A percentile compares a stretch with the other conserved stretches of the same genome.
Conservation (phyloP, 257 asterid genomes). For the Cynanchum wilfordii region DNA sequence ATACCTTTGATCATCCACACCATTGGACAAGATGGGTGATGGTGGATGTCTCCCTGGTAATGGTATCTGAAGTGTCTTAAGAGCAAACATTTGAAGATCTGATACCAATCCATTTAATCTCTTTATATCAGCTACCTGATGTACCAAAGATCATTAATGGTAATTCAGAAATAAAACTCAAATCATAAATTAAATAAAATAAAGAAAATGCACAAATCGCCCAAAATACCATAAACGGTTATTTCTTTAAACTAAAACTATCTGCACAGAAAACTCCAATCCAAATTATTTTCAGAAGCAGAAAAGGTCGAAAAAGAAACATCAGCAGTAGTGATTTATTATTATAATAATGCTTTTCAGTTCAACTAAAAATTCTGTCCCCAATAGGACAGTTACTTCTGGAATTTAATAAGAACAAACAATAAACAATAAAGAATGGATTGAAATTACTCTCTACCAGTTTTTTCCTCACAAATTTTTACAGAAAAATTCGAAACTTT, state of each 20-base stretch:
- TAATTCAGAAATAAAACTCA: not conserved
- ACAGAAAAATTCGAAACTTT: not conserved
- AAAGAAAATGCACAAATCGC: not conserved
- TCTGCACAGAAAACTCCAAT: not conserved
- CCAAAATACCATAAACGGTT: not conserved
- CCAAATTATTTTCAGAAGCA: not conserved
- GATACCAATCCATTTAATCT: constrained; percentile 77
- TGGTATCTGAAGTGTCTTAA: constrained; percentile 74
- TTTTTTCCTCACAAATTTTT: not conserved
- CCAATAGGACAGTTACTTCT: not conserved
- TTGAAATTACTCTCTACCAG: not conserved
- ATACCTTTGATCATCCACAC: constrained; percentile 22
- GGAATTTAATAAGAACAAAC: not conserved
- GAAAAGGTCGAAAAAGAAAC: not conserved
- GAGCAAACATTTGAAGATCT: constrained; percentile 93
- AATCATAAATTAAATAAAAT: not conserved
- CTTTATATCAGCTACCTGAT: constrained; percentile 79
- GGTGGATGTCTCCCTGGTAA: constrained; percentile 89
- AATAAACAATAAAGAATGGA: not conserved
- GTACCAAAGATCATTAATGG: constrained; percentile 12
- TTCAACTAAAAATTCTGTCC: not conserved
- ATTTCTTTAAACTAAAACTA: not conserved
- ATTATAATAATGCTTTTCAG: not conserved
- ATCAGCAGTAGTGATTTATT: not conserved
- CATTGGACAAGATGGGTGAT: constrained; percentile 53